Evolutionary conservation across 1,284 basidiomycete species (phyloP).

Genomic region (Phlebopus sp.): DNA sequence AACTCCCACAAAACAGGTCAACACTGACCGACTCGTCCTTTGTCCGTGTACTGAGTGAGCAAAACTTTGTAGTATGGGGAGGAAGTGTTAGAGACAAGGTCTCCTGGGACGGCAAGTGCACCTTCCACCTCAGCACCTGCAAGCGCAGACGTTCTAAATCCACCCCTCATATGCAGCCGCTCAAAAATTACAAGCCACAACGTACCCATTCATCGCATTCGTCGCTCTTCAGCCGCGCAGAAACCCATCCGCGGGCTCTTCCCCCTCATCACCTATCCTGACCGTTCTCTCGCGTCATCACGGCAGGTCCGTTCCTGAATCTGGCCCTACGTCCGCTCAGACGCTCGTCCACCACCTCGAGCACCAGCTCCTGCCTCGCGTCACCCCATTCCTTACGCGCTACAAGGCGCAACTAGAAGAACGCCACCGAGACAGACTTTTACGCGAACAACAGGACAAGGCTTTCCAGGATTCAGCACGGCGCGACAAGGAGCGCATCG

Average conservation of each 20-base stretch:
- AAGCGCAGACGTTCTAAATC: slow-evolving; percentile 3
- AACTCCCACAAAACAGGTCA: slow-evolving; percentile 42
- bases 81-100: slow-evolving; percentile 79
- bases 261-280: slow-evolving; percentile 49
- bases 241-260: slow-evolving; percentile 36
- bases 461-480: slow-evolving; percentile 68
- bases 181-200: slow-evolving; percentile 84
- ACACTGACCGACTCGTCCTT: slow-evolving; percentile 74
- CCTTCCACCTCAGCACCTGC: background rate
- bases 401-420: slow-evolving; percentile 48
- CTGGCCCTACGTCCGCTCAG: slow-evolving; percentile 58
- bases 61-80: slow-evolving; percentile 70
- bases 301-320: slow-evolving; percentile 53
- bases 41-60: slow-evolving; percentile 53
- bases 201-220: slow-evolving; percentile 91
- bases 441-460: slow-evolving; percentile 81
- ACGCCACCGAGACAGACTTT: slow-evolving; percentile 61
- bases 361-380: slow-evolving; percentile 74
- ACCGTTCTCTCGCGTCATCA: slow-evolving; percentile 83
- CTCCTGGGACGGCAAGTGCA: slow-evolving; percentile 72
- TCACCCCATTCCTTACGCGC: slow-evolving; percentile 68
- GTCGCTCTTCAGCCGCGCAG: slow-evolving; percentile 80
- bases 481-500: slow-evolving; percentile 70
- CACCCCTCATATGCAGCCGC: slow-evolving; percentile 50
- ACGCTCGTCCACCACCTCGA: slow-evolving; percentile 66